Conservation (phyloP, 768 basidiomycete species). For the Mycena capillaripes region DNA sequence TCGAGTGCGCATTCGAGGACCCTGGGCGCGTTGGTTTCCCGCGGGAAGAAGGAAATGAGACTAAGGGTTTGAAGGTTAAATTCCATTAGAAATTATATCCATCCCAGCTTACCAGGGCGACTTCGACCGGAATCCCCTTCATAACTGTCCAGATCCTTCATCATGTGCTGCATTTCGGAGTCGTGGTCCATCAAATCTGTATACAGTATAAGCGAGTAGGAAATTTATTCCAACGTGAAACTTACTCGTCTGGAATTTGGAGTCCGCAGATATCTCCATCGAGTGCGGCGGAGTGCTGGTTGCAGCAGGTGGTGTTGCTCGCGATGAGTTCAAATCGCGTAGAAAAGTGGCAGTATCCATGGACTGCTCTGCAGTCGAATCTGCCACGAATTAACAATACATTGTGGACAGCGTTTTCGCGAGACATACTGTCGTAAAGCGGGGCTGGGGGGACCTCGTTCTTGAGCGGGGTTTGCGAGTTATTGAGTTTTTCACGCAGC, state of each 20-base stretch:
- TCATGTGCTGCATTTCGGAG: constrained; percentile 78
- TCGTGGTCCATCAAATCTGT: constrained; percentile 78
- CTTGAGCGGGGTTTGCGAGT: constrained; percentile 53
- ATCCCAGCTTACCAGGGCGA: constrained; percentile 36
- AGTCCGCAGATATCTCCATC: constrained; percentile 66
- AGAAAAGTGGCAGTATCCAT: constrained; percentile 56
- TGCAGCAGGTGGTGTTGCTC: constrained; percentile 60
- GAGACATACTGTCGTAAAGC: constrained; percentile 52
- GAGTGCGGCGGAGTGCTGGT: constrained; percentile 71
- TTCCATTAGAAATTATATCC: not conserved
- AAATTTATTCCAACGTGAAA: constrained; percentile 7
- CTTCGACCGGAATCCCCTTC: constrained; percentile 52
- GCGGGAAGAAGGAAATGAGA: constrained; percentile 38
- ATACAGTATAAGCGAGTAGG: constrained; percentile 32
- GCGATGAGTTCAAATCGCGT: constrained; percentile 55
- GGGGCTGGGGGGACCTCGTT: constrained; percentile 50
- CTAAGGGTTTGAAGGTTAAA: constrained; percentile 19
- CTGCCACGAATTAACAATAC: constrained; percentile 22
- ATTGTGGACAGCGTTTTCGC: not conserved
- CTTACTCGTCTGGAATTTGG: constrained; percentile 71
- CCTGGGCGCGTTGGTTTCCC: constrained; percentile 23
- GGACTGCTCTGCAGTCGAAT: constrained; percentile 49
- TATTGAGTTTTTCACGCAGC: constrained; percentile 61
- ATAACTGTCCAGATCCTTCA: constrained; percentile 68
- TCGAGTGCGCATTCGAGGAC: constrained; percentile 4